Base-by-base conservation (phyloP, 805 yeast species). In the Wickerhamiella kurtzmanii region DNA sequence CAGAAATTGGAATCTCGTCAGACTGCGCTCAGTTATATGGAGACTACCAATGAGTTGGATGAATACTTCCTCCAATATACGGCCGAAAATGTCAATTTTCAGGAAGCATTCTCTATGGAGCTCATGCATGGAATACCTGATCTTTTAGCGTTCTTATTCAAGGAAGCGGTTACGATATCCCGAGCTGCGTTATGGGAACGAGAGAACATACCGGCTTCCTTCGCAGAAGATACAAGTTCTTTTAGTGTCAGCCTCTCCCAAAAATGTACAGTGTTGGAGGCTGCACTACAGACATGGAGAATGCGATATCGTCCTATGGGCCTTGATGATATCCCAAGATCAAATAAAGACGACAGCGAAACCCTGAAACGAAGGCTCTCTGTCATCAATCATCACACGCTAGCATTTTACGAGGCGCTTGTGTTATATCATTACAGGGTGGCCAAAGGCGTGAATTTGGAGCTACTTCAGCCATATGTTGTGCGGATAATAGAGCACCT, bases 371-470 rank as follows among this genome's bases (percentile, higher is more conserved):
- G 38, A 18, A 36, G 38, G 19, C 19, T 18, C 8, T 16, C 19
- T 36, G 38, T 36, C 8, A 18, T 36, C 38, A n/a, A 36, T 18
- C 38, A 36, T 36, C 38, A 36, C 19, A 36, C 38, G 6, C 38
- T 36, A 16, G 38, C 38, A 5, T n/a, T 36, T 36, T 36, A 36
- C n/a, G 38, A 36, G n/a, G 38, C 38, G 6, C 38, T 36, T 36
- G 19, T 36, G 6, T 8, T 36, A 8, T 36, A 36, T 15, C 38
- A 36, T 18, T 36, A 36, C 19, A n/a, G 38, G n/a, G 19, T 36
- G n/a, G 38, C 38, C 6, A 36, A 36, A 18, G 38, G 19, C 19
- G 19, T 36, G 8, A 36, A 18, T 18, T 15, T n/a, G 13, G 17
- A 36, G 19, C 19, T 36, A 5, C 38, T 36, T 15, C 38, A 36